phyloP scores from a whole-genome alignment of 305 asterid species.

The Solanum hybrid region DNA sequence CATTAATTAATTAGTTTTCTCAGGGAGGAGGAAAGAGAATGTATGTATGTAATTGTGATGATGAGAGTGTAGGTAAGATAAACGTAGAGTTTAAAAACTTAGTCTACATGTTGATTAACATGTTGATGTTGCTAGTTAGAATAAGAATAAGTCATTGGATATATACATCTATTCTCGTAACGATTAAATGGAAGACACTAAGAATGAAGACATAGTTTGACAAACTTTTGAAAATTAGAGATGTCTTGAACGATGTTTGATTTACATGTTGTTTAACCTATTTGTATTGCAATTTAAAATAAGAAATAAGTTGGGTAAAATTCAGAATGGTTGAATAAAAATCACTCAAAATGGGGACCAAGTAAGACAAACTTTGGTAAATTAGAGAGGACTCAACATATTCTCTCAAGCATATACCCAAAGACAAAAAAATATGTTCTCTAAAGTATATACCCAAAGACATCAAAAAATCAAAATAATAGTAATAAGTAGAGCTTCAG shows the following conservation, averaged over 20 bases:
- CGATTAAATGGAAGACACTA: not conserved
- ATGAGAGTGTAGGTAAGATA: no score
- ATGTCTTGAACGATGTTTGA: not conserved
- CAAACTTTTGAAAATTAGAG: no score
- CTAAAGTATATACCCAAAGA: not conserved
- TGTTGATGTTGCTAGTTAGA: not conserved
- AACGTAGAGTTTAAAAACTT: not conserved
- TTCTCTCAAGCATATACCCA: no score
- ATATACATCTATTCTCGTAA: not conserved
- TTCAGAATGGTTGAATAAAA: rapidly evolving
- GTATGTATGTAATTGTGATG: no score
- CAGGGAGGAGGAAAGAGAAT: no score
- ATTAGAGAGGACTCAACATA: not conserved
- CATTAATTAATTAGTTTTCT: no score
- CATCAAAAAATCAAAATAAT: no score
- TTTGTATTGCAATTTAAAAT: no score
- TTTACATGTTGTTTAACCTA: not conserved
- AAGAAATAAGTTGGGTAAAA: no score
- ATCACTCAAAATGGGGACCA: not conserved
- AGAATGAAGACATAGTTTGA: not conserved
- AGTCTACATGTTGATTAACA: not conserved
- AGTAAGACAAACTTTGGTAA: not conserved
- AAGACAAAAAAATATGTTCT: no score
- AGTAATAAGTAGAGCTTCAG: no score
- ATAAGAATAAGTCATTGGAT: not conserved